phyloP scores from a whole-genome alignment of 2,329 filamentous ascomycete genomes.

The Aureobasidium mangrovei region DNA sequence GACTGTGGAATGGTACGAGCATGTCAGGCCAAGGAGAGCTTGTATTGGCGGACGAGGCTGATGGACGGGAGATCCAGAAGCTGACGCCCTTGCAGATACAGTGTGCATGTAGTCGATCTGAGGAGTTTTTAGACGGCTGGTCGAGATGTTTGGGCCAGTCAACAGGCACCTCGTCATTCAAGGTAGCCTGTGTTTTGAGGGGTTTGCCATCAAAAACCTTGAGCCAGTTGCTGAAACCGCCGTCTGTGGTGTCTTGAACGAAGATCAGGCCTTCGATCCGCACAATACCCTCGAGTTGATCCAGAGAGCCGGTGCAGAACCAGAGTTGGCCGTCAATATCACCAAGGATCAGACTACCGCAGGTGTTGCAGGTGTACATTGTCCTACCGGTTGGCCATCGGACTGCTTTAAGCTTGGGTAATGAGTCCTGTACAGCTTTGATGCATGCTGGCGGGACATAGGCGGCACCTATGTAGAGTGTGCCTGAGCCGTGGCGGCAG shows the following conservation, averaged over 20 bases:
- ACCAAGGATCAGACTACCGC: conserved; percentile 36
- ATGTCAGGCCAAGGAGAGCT: conserved; percentile 47
- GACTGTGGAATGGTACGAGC: conserved; percentile 39
- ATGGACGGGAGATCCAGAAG: conserved; percentile 50
- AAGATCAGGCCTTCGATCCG: conserved; percentile 26
- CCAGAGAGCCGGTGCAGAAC: conserved; percentile 27
- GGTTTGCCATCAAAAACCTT: conserved; percentile 19
- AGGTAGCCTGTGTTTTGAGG: conserved; percentile 16
- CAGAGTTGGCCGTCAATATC: conserved; percentile 18
- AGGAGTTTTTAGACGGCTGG: neutral
- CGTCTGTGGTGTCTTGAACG: conserved; percentile 29
- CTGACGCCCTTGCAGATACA: conserved; percentile 50
- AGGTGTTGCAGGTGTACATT: conserved; percentile 43
- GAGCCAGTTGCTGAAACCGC: conserved; percentile 31
- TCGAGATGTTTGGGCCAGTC: neutral
- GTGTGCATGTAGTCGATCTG: conserved; percentile 31
- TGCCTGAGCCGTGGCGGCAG: neutral
- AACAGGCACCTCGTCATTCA: neutral
- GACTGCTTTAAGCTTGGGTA: conserved; percentile 35
- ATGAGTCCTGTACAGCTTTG: conserved; percentile 19
- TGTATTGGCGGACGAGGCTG: conserved; percentile 36
- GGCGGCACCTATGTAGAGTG: conserved; percentile 26
- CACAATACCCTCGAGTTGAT: conserved; percentile 23
- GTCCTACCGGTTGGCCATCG: conserved; percentile 33
- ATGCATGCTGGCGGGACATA: conserved; percentile 20